Evolutionary conservation across 345 rosid genomes (phyloP).

Genomic region (Lenwebbia sp.): DNA sequence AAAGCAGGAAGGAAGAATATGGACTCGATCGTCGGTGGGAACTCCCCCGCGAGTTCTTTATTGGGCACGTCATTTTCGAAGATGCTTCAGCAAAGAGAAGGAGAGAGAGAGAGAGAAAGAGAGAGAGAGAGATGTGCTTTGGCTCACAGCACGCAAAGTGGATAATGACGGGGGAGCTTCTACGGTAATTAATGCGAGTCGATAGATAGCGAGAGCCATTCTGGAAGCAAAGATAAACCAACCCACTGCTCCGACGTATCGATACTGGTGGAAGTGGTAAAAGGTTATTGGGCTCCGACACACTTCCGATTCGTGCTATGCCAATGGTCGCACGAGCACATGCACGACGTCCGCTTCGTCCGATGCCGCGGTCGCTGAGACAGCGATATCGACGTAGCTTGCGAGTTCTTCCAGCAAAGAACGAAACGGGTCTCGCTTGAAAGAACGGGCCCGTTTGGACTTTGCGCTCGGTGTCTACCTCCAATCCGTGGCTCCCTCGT

Average conservation of each 20-base stretch:
- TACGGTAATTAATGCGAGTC: background rate
- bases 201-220: background rate
- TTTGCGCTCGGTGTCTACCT: background rate
- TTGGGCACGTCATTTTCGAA: no score
- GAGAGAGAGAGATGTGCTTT: background rate
- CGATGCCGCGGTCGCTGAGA: background rate
- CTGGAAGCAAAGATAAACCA: background rate
- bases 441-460: background rate
- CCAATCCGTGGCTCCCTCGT: background rate
- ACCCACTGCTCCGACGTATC: background rate
- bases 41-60: background rate
- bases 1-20: background rate
- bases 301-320: background rate
- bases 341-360: background rate
- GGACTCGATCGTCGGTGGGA: background rate
- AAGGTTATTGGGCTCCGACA: background rate
- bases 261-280: background rate
- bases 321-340: background rate
- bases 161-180: background rate
- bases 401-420: background rate
- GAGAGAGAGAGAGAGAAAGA: background rate
- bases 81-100: no score
- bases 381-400: background rate
- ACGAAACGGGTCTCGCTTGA: background rate
- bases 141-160: background rate